Base-by-base conservation (phyloP, 768 basidiomycete species). In the Mycena albidolilacea region DNA sequence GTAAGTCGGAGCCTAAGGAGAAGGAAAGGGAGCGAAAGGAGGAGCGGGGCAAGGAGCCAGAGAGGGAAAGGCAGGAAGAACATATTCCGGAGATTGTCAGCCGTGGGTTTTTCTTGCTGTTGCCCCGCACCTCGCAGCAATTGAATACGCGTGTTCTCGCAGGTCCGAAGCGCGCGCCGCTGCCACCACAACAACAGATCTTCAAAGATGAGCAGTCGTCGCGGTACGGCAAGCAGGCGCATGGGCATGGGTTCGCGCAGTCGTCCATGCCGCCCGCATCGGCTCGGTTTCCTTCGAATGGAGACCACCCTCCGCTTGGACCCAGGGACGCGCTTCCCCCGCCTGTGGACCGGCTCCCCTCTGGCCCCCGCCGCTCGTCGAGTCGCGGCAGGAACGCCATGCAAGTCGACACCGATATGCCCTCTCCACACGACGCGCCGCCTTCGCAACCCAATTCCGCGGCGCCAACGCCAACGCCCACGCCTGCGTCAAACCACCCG, bases 101-200 rank as follows among this genome's bases (percentile, higher is more conserved):
- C 39, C 71, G 71, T 73, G 37, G 19, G 71, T 59, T 64, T 44
- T 62, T 60, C 19, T 15, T 35, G 11, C 11, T 59, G 10, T 14
- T 19, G 10, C 23, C 44, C 1, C 30, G 11, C 7, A 52, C 35
- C 23, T 30, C n/a, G 50, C 37, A 43, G 52, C 55, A 21, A 30
- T 43, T 63, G 50, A 58, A 19, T 62, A 21, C 67, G 0, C 38
- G 21, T 54, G 6, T 48, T 21, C 11, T 46, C 0, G 5, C 41
- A 74, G 73, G 73, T 46, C 73, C 50, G 8, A 76, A 70, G 21
- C 75, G 75, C 38, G 21, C 44, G 38, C 75, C 75, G 15, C 71
- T 76, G 23, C 75, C 75, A 2, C 59, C 71, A 0, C 75, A 76
- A 35, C 30, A 38, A 0, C 1, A 55, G 37, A 39, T 75, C 39